Evolutionary conservation across 495 filamentous ascomycete genomes (phyloP).

Genomic region (Neurospora discreta): DNA sequence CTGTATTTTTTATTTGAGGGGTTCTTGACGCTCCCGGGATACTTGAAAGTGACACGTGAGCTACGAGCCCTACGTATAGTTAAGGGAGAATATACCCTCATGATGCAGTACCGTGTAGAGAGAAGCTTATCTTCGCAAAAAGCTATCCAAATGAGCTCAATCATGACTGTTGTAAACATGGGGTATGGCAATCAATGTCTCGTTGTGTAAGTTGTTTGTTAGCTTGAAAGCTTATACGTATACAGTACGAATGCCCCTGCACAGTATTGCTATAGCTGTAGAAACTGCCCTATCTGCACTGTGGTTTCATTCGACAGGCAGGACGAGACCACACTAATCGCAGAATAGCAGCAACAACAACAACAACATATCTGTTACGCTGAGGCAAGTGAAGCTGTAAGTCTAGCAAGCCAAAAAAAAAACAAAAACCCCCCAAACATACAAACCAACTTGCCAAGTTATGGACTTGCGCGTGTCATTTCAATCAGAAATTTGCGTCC

Average conservation of each 20-base stretch:
- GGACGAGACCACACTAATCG: neutral
- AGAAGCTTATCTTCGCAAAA: neutral
- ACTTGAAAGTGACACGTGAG: neutral
- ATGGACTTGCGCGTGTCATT: neutral
- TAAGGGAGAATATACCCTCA: neutral
- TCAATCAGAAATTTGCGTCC: neutral
- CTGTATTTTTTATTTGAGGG: neutral
- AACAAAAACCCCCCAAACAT: neutral
- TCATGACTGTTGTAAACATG: neutral
- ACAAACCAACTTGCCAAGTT: neutral
- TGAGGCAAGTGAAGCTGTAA: neutral
- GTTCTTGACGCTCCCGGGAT: neutral
- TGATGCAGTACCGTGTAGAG: neutral
- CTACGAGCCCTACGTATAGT: neutral
- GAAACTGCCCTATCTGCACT: neutral
- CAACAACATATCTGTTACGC: neutral
- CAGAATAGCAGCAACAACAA: neutral
- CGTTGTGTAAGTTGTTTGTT: neutral
- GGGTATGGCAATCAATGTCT: neutral
- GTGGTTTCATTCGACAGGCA: neutral
- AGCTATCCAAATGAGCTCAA: neutral
- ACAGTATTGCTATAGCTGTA: neutral
- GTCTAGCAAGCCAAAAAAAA: neutral
- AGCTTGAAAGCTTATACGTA: neutral
- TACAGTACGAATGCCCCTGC: neutral